Evolutionary conservation across 2,329 filamentous ascomycete species (phyloP), one percentile per base, ranked within the genome.

Genomic region (Plectosphaerella plurivora): DNA sequence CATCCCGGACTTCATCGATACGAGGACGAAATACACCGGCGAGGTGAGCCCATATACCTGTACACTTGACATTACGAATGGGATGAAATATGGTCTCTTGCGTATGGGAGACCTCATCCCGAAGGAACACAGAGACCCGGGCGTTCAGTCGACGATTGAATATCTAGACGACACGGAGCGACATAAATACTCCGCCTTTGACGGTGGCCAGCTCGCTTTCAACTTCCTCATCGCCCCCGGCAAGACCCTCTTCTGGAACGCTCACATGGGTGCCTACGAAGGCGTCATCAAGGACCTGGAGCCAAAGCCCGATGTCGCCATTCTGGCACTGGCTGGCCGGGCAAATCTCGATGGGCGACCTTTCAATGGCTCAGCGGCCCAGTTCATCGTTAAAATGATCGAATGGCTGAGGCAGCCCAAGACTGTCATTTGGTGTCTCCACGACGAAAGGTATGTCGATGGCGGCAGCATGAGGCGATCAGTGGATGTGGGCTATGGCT

Each of bases 191-290:
- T 60, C 57, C 8, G 51, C 55, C 42, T 60, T 50, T 47, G 60
- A 62, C 28, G 60, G 59, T n/a, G 60, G 60, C n/a, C 61, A 63
- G 36, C 39, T 63, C 11, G 55, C 60, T 56, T 62, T 52, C 53
- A 63, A 62, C 47, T 57, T 63, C 15, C 10, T 63, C 1, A 22
- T 61, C 3, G 58, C 50, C 5, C 50, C 54, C n/a, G 58, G 60
- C 45, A 51, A 57, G 15, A 24, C 61, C 33, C 51, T 63, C 0
- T 62, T 54, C 53, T n/a, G n/a, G n/a, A 62, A 54, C 36, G 55
- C 55, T 1, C 61, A 62, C 35, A 49, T 63, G 10, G 61, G 61
- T 4, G 59, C 50, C 1, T 61, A 62, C 44, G 52, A 57, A 25
- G 56, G 58, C 11, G 47, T 62, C 45, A 28, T 61, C 47, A 49